Conservation (phyloP, 148 eudicot genomes). For the Chenopodium formosanum region DNA sequence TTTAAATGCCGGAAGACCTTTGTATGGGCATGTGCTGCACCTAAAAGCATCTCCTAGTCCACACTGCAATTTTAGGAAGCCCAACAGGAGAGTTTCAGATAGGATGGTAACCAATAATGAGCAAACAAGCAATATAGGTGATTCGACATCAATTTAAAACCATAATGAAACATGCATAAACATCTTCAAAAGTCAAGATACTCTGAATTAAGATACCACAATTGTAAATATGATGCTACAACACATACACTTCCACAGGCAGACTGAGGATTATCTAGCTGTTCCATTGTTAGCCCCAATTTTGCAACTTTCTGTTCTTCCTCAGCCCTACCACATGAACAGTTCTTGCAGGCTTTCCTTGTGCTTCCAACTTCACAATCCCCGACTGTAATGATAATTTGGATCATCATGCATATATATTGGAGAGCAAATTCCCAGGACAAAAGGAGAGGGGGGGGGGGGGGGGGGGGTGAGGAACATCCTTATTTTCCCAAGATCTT, state of each 20-base stretch:
- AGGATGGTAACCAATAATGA: not conserved
- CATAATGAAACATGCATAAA: not conserved
- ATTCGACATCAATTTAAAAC: not conserved
- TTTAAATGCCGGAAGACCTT: conserved; percentile 86
- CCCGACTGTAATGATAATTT: conserved; percentile 37
- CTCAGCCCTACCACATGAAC: conserved; percentile 93
- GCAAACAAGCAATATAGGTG: not conserved
- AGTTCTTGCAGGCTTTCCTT: conserved; percentile 93
- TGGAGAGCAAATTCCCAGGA: not conserved
- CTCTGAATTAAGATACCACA: not conserved
- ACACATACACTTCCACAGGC: conserved; percentile 84
- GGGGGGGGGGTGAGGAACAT: not conserved
- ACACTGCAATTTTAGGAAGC: conserved; percentile 45
- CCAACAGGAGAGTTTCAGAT: not conserved
- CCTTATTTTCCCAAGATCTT: conserved; percentile 7
- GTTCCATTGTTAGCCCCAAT: conserved; percentile 73
- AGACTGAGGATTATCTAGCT: conserved; percentile 71
- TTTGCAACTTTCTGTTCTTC: conserved; percentile 77
- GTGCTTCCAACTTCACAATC: conserved; percentile 92
- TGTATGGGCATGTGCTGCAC: conserved; percentile 89
- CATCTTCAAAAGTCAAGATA: not conserved
- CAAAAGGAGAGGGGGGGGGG: not conserved
- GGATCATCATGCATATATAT: conserved; percentile 12
- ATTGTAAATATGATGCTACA: not conserved
- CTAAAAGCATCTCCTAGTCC: conserved; percentile 97